Conservation (phyloP, 169 alveolate species). For the Blepharisma undulans region DNA sequence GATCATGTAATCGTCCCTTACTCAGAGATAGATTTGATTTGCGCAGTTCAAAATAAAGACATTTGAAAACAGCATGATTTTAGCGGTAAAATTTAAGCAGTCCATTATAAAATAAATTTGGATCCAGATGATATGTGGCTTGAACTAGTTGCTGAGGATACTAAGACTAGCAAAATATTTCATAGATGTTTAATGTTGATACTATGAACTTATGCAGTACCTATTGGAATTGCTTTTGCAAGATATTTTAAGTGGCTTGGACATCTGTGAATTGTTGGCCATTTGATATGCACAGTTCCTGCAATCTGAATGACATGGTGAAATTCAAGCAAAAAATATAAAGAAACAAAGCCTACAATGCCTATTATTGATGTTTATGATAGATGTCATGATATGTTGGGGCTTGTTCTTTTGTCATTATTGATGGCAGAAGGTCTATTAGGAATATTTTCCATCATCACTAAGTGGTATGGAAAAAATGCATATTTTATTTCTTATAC, state of each 20-base stretch:
- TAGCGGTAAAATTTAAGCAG: neutral
- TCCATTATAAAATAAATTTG: neutral
- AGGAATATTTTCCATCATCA: neutral
- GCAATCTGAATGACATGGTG: neutral
- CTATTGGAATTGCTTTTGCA: neutral
- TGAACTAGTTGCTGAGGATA: neutral
- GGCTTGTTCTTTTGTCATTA: neutral
- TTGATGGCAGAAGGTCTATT: neutral
- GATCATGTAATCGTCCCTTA: neutral
- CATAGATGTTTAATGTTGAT: neutral
- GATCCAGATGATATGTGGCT: neutral
- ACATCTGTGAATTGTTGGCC: neutral
- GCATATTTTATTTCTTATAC: neutral
- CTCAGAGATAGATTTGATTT: neutral
- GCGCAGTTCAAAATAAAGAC: neutral
- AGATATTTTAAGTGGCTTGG: conserved; percentile 12
- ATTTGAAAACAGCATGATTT: neutral
- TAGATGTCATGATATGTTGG: neutral
- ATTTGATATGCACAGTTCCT: neutral
- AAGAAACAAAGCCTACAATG: neutral
- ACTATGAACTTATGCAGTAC: neutral
- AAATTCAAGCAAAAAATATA: neutral
- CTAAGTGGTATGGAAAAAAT: neutral
- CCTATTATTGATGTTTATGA: neutral
- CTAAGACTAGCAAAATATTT: neutral